phyloP scores from a whole-genome alignment of 2,329 filamentous ascomycete genomes.

The Apiospora saccharicola region DNA sequence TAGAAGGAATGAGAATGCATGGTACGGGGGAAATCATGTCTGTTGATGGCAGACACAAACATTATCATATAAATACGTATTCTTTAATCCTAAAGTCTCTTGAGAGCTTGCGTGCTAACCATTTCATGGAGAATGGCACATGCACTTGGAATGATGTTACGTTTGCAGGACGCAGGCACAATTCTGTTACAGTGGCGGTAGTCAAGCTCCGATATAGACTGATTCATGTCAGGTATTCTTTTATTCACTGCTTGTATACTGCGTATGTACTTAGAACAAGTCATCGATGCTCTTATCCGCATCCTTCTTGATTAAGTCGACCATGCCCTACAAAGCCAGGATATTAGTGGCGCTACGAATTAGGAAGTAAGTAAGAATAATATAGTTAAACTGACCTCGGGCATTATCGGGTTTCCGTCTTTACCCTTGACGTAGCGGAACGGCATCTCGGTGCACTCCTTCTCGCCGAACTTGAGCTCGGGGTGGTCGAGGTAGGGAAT shows the following conservation, averaged over 20 bases:
- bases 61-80: background rate
- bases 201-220: background rate
- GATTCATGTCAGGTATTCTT: background rate
- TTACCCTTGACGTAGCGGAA: slow-evolving; percentile 89
- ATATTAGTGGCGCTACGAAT: slow-evolving; percentile 35
- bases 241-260: background rate
- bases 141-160: background rate
- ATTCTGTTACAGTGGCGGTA: background rate
- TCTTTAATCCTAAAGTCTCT: background rate
- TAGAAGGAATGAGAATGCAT: background rate
- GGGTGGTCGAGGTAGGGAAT: slow-evolving; percentile 88
- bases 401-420: slow-evolving; percentile 87
- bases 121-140: too few relatives aligned
- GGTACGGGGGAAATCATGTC: slow-evolving; percentile 6
- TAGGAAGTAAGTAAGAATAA: slow-evolving; percentile 16
- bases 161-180: background rate
- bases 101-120: background rate
- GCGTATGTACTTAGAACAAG: slow-evolving; percentile 64
- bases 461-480: slow-evolving; percentile 86
- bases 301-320: slow-evolving; percentile 91
- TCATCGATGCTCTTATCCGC: slow-evolving; percentile 92
- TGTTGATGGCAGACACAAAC: background rate
- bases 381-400: slow-evolving; percentile 66
- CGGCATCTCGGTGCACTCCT: slow-evolving; percentile 96
- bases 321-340: slow-evolving; percentile 74